Evolutionary conservation across 163 green algal genomes (phyloP).

Genomic region (Chloromonas sp.): DNA sequence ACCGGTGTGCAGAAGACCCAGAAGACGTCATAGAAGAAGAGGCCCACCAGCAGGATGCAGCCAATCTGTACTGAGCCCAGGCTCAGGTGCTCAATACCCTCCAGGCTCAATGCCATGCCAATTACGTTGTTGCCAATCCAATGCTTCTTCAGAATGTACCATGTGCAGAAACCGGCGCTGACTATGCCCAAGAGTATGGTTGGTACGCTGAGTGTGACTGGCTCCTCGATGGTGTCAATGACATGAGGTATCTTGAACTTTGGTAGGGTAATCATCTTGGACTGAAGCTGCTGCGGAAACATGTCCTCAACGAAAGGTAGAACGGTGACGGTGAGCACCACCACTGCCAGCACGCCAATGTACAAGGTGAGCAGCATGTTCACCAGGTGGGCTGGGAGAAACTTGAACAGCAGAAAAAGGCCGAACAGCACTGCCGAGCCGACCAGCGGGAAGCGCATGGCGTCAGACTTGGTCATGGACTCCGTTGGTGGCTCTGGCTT

Average conservation of each 20-base stretch:
- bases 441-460: slow-evolving; percentile 91
- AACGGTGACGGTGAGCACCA: slow-evolving; percentile 66
- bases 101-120: slow-evolving; percentile 85
- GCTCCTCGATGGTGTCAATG: slow-evolving; percentile 24
- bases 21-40: slow-evolving; percentile 99
- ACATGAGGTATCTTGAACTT: slow-evolving; percentile 42
- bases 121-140: slow-evolving; percentile 96
- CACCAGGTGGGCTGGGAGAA: slow-evolving; percentile 86
- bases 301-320: slow-evolving; percentile 60
- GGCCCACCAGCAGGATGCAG: slow-evolving; percentile 73
- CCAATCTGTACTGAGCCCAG: slow-evolving; percentile 63
- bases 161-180: slow-evolving; percentile 59
- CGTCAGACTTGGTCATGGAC: slow-evolving; percentile 85
- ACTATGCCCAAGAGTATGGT: slow-evolving; percentile 29
- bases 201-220: slow-evolving; percentile 4
- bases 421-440: slow-evolving; percentile 87
- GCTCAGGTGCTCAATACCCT: slow-evolving; percentile 89
- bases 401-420: slow-evolving; percentile 95
- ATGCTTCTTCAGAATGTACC: slow-evolving; percentile 85
- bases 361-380: slow-evolving; percentile 88
- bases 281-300: slow-evolving; percentile 40
- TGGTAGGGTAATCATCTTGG: slow-evolving; percentile 4
- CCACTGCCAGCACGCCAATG: slow-evolving; percentile 84
- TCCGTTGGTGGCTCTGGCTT: slow-evolving; percentile 57
- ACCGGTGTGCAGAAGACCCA: slow-evolving; percentile 98